Percentiles rank a stretch among this genome's conserved stretches.
Evolutionary conservation across 75 land plant genomes (phyloP).

Genomic region (Picea sitchensis): DNA sequence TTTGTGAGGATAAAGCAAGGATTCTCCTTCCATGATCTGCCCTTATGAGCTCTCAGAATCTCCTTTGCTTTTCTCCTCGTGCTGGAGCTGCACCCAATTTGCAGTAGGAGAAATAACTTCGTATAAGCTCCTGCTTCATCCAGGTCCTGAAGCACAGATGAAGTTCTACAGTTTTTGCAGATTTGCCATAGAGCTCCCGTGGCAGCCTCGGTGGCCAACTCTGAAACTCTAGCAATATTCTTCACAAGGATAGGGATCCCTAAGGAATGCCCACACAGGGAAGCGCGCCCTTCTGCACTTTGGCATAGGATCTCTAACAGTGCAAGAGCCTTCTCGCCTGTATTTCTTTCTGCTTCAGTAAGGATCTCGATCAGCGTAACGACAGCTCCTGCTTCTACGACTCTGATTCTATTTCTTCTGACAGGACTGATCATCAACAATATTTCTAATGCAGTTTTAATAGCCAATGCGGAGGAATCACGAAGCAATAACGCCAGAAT

Average conservation of each 20-base stretch:
- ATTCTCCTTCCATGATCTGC: slow-evolving; percentile 26
- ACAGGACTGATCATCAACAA: slow-evolving; percentile 26
- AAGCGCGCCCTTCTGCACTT: slow-evolving; percentile 49
- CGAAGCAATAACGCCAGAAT: not conserved
- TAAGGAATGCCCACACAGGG: slow-evolving; percentile 30
- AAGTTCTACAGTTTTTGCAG: slow-evolving; percentile 20
- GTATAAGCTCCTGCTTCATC: slow-evolving; percentile 47
- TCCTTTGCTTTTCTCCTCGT: slow-evolving; percentile 46
- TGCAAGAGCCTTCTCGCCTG: slow-evolving; percentile 17
- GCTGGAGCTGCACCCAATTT: slow-evolving; percentile 30
- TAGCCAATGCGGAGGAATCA: not conserved
- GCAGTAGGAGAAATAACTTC: slow-evolving; percentile 54
- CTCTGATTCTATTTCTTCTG: slow-evolving; percentile 47
- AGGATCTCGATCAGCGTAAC: slow-evolving; percentile 21
- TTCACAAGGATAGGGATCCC: slow-evolving; percentile 38
- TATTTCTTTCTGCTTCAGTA: slow-evolving; percentile 15
- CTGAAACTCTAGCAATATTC: slow-evolving; percentile 33
- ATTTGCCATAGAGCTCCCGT: slow-evolving; percentile 19
- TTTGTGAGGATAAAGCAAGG: not conserved
- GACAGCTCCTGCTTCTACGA: slow-evolving; percentile 30
- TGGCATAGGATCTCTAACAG: slow-evolving; percentile 43
- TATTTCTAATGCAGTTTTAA: slow-evolving; percentile 22
- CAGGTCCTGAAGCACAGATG: slow-evolving; percentile 30
- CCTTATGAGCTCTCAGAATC: slow-evolving; percentile 36
- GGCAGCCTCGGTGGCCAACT: slow-evolving; percentile 26